These are phyloP conservation scores for Rhodotorula mucilaginosa DNA, from an alignment of 1,284 basidiomycete species.

Conservation along the genomic window DNA sequence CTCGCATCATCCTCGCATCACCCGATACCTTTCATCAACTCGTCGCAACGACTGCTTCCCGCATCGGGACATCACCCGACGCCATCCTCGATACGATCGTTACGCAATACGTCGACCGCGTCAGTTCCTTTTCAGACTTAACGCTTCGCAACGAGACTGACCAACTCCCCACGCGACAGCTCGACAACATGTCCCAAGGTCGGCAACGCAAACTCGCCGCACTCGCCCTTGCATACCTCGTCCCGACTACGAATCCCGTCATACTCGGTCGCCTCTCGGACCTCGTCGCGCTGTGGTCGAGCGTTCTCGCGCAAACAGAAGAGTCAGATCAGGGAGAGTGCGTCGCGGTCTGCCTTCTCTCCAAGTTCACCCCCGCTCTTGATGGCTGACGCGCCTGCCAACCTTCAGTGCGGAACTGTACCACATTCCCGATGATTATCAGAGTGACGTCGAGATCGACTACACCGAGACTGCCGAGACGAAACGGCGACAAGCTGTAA, in stretches of 20 bases:
- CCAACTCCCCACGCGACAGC: constrained; percentile 16
- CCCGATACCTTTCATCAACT: constrained; percentile 36
- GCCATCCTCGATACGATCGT: constrained; percentile 28
- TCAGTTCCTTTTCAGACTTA: constrained; percentile 1
- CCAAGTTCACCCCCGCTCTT: too few species aligned
- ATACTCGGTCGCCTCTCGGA: constrained; percentile 34
- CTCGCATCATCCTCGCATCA: constrained; percentile 38
- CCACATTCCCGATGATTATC: constrained; percentile 38
- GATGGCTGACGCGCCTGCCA: neutral
- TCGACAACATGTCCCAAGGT: constrained; percentile 42
- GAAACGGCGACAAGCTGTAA: constrained; percentile 28
- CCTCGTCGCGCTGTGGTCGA: constrained; percentile 40
- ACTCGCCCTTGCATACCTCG: constrained; percentile 39
- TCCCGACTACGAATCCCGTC: constrained; percentile 27
- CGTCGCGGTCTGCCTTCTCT: constrained; percentile 5
- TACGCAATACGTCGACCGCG: constrained; percentile 38
- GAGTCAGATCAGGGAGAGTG: constrained; percentile 42
- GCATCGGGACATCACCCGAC: constrained; percentile 20
- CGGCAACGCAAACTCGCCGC: constrained; percentile 43
- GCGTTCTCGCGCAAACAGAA: constrained; percentile 42
- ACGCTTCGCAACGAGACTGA: neutral
- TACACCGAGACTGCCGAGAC: constrained; percentile 37
- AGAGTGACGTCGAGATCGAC: constrained; percentile 36
- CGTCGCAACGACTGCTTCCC: constrained; percentile 21
- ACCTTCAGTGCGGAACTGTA: constrained; percentile 39